Evolutionary conservation across 106 monocot genomes (phyloP), one percentile per base, ranked within the genome.

Genomic region (Ottelia alismoides): DNA sequence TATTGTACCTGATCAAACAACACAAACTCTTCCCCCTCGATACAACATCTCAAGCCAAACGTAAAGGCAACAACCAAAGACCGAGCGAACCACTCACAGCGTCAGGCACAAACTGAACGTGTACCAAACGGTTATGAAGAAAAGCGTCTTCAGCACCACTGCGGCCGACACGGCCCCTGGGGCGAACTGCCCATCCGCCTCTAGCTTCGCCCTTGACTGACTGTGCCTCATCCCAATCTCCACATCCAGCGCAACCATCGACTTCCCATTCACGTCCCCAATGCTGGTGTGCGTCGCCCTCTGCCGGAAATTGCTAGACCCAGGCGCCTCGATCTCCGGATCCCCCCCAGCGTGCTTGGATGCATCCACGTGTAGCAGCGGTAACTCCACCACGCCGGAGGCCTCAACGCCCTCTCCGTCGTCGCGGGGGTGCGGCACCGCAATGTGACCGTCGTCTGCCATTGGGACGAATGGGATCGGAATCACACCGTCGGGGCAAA

Each of bases 21-120:
- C 2, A 2, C 5, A n/a, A n/a, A n/a, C n/a, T n/a, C n/a, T n/a
- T n/a, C n/a, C n/a, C n/a, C n/a, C n/a, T n/a, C n/a, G n/a, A n/a
- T n/a, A n/a, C n/a, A n/a, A n/a, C n/a, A n/a, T n/a, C n/a, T n/a
- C n/a, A n/a, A n/a, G n/a, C n/a, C n/a, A n/a, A n/a, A n/a, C n/a
- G n/a, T n/a, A 7, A 56, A 56, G 1, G 3, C 18, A 4, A 21
- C 29, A 53, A 14, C 18, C 17, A 11, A 53, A 53, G 10, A 1
- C 28, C 17, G 6, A 52, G 52, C 9, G 35, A 0, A 32, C 27
- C 32, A 83, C 92, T 87, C 59, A 96, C 94, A 88, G 51, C 2
- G 88, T 96, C 78, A 96, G 74, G 27, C 84, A 81, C 25, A 76
- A 84, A 66, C 94, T 96, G 43, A 88, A 72, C 19, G 81, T 76